A percentile compares a stretch with the other conserved stretches of the same genome.
Conservation (phyloP, 2,329 filamentous ascomycete species). For the Zymoseptoria crescenta region DNA sequence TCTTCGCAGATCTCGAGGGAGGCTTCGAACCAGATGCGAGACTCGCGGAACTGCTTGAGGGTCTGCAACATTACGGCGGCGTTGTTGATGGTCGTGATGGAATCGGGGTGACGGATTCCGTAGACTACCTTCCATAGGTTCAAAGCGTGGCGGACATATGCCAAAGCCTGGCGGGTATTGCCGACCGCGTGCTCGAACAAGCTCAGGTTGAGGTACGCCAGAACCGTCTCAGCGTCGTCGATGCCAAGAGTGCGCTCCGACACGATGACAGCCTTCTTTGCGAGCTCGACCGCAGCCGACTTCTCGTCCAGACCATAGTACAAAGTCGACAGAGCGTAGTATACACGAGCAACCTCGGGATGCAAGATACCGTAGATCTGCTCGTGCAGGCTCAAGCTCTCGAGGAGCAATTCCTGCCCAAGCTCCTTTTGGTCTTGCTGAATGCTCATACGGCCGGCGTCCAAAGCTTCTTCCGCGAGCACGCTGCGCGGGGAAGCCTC, state of each 20-base stretch:
- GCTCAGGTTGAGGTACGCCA: conserved; percentile 92
- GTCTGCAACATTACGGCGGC: conserved; percentile 97
- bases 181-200: conserved; percentile 88
- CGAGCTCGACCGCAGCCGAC: conserved; percentile 86
- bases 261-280: conserved; percentile 92
- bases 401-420: conserved; percentile 89
- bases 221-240: conserved; percentile 85
- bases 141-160: conserved; percentile 85
- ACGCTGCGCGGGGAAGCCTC: conserved; percentile 86
- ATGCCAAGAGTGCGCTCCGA: conserved; percentile 89
- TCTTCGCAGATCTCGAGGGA: conserved; percentile 82
- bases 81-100: conserved; percentile 98
- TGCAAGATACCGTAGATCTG: conserved; percentile 98
- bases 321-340: conserved; percentile 89
- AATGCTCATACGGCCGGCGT: conserved; percentile 93
- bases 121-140: conserved; percentile 97
- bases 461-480: conserved; percentile 88
- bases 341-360: conserved; percentile 89
- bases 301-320: conserved; percentile 99
- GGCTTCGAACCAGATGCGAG: conserved; percentile 92
- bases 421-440: conserved; percentile 92
- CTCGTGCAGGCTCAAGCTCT: conserved; percentile 91
- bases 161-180: conserved; percentile 79
- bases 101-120: conserved; percentile 86
- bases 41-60: conserved; percentile 89